A percentile compares a stretch with the other conserved stretches of the same genome.
Evolutionary conservation across 176 grass and related monocot species (phyloP).

Genomic region (Phoenix roebelenii): DNA sequence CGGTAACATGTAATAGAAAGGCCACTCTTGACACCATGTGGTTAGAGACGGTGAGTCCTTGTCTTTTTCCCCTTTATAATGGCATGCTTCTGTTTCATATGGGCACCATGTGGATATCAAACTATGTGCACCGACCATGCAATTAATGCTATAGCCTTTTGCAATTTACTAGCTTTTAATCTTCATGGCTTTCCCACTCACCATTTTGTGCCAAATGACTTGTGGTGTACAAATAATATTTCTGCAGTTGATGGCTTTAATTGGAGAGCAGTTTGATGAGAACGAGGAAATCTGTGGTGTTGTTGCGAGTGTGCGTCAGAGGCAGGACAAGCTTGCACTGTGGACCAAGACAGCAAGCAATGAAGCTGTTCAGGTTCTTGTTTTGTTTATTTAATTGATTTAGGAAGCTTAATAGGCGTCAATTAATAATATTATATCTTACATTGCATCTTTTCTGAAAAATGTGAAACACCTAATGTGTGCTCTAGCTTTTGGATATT

Average conservation of each 20-base stretch:
- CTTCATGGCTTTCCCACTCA: too few relatives aligned
- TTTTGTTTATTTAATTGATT: slow-evolving; percentile 9
- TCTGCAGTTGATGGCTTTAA: slow-evolving; percentile 86
- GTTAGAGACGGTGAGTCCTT: slow-evolving; percentile 57
- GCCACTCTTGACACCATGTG: slow-evolving; percentile 83
- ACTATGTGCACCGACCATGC: too few relatives aligned
- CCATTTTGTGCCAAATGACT: not conserved
- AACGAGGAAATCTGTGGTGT: slow-evolving; percentile 93
- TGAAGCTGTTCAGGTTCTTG: slow-evolving; percentile 92
- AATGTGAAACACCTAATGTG: too few relatives aligned
- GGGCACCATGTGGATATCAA: too few relatives aligned
- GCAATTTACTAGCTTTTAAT: too few relatives aligned
- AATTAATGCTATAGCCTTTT: too few relatives aligned
- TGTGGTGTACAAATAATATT: not conserved
- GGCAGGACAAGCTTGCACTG: slow-evolving; percentile 82
- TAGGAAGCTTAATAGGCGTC: too few relatives aligned
- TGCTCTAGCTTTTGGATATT: too few relatives aligned
- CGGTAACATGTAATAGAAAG: slow-evolving; percentile 63
- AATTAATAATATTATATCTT: too few relatives aligned
- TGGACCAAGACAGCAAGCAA: slow-evolving; percentile 96
- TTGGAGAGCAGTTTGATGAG: slow-evolving; percentile 96
- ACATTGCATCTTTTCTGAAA: too few relatives aligned
- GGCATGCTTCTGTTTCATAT: slow-evolving; percentile 1
- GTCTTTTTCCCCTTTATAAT: slow-evolving; percentile 3
- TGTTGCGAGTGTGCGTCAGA: slow-evolving; percentile 80